Base-by-base conservation (phyloP, 202 grass and related monocot genomes). In the Carex sylvatica region DNA sequence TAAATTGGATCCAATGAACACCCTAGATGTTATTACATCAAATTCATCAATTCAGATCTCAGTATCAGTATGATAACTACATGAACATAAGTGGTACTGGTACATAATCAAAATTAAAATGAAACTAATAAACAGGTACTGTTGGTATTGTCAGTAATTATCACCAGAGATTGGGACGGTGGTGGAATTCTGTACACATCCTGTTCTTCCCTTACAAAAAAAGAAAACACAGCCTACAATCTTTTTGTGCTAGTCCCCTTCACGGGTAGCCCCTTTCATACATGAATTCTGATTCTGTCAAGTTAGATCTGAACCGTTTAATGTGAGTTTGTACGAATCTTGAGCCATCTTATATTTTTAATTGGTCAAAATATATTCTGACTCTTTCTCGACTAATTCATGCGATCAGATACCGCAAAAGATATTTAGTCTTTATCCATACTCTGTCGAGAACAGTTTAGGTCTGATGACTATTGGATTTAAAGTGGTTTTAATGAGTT, bases 151-250 rank as follows among this genome's bases (percentile, higher is more conserved):
- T 70, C 18, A 33, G 31, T 49, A 19, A 46, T 46, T 46, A 68
- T 82, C 23, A 49, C 15, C 80, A 82, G 1, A 67, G 0, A 82
- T 68, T 82, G 80, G 44, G 80, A 63, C 61, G 62, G 62, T 82
- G 61, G 80, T 82, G 63, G 80, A 82, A 56, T 55, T 53, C 80
- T 81, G 38, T 47, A 14, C 59, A 51, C 78, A 64, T 64, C 24
- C n/a, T 28, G 28, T 26, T 81, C 60, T 51, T 19, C n/a, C 74
- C 12, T 44, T 15, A 12, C 46, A 33, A 72, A 58, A 36, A 19
- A 78, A 28, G 58, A 61, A 82, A 69, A 70, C 64, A 66, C 44
- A 82, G 35, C 62, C 59, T 53, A 67, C 80, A 82, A 67, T 70
- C 5, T 33, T 82, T 65, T 24, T 28, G 65, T 55, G 63, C 61